Evolutionary conservation across 2,329 filamentous ascomycete species (phyloP), one percentile per base, ranked within the genome.

Genomic region (Didymella segeticola): DNA sequence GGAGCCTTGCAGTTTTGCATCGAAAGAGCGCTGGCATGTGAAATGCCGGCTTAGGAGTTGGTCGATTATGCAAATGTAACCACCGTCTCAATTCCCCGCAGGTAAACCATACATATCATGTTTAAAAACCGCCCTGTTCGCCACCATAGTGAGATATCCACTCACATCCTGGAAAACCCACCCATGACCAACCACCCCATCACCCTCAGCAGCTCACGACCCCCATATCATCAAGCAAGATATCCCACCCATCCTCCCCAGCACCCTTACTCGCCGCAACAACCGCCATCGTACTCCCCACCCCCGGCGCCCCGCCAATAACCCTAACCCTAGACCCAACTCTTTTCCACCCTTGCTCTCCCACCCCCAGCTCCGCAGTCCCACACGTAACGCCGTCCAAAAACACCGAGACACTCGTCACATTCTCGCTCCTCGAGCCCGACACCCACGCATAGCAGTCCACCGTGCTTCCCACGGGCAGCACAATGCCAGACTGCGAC

Each of bases 231-330:
- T 47, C 50, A 11, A 53, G 12, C 20, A 31, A 47, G 10, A 53
- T 25, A 20, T 54, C 45, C 51, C 51, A 54, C 10, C 50, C 43
- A 12, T 47, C 50, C 20, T 43, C 38, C 4, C 50, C 50, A n/a
- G 31, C 45, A 8, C 37, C 12, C 38, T 45, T 15, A n/a, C 51
- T 39, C n/a, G 20, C 30, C 19, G 19, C 43, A 38, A 54, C 51
- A 19, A 54, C 17, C 15, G 31, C 51, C 31, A 54, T 26, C 31
- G 51, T 45, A 31, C 51, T 54, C 15, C 51, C 51, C 38, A 19
- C 20, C 5, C 14, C 45, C 2, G 19, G 30, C 12, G n/a, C 39
- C 9, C 15, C 20, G 3, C 45, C 39, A 12, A 3, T n/a, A 2
- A 45, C 45, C 39, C 12, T 20, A 3, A 54, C 39, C 15, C 15